Conservation (phyloP, 441 rosid species). For the Bruguiera hainesii region DNA sequence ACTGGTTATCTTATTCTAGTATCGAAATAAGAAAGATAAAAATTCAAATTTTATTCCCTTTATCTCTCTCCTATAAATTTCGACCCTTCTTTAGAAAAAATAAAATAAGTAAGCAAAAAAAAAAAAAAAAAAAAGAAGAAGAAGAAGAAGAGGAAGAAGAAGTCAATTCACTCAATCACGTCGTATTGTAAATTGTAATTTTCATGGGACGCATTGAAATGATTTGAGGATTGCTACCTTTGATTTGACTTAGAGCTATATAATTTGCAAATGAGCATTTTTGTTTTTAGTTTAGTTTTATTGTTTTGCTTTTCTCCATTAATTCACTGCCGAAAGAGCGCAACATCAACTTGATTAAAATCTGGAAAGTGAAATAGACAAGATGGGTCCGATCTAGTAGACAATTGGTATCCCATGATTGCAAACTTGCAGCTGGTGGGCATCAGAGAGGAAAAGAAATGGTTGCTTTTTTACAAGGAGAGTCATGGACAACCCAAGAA, state of each 20-base stretch:
- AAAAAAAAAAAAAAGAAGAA: too few species aligned
- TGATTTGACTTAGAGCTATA: background rate
- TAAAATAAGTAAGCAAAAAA: too few species aligned
- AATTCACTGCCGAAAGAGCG: background rate
- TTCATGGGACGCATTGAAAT: background rate
- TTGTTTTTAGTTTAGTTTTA: background rate
- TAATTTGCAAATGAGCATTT: background rate
- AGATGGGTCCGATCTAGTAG: constrained; percentile 31
- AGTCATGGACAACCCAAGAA: background rate
- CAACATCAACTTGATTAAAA: background rate
- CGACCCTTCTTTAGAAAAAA: too few species aligned
- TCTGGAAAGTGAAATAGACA: constrained; percentile 3
- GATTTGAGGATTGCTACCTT: background rate
- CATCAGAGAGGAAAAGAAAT: background rate
- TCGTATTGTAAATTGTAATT: too few species aligned
- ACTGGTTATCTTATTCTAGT: too few species aligned
- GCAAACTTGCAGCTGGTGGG: constrained; percentile 21
- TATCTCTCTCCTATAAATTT: too few species aligned
- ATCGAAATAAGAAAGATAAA: too few species aligned
- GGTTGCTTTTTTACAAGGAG: constrained; percentile 12
- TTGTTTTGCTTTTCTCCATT: background rate
- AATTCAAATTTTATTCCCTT: too few species aligned
- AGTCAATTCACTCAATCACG: too few species aligned
- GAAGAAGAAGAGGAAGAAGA: too few species aligned
- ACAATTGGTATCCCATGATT: constrained; percentile 41